A percentile compares a stretch with the other conserved stretches of the same genome.
Conservation (phyloP, 768 basidiomycete genomes). For the Auricularia heimuer region DNA sequence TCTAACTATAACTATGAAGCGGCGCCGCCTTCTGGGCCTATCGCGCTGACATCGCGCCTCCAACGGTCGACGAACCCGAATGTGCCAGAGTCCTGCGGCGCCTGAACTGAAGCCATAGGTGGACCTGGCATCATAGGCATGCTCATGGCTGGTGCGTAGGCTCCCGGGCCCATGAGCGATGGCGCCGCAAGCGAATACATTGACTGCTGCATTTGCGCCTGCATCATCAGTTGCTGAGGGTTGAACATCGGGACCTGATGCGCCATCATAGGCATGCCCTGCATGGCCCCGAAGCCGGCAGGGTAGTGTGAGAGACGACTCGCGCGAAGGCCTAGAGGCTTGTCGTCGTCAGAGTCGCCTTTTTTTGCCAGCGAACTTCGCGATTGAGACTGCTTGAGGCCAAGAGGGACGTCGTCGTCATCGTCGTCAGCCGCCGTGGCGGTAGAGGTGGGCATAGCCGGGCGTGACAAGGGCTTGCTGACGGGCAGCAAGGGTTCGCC, state of each 20-base stretch:
- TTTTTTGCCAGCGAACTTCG: neutral
- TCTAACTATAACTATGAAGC: neutral
- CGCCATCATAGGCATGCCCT: neutral
- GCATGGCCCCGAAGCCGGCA: neutral
- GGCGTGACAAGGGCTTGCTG: slow-evolving; percentile 14
- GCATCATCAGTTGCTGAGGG: neutral
- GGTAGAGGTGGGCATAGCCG: neutral
- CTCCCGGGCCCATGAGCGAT: neutral
- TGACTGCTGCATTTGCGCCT: slow-evolving; percentile 1
- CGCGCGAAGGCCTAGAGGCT: neutral
- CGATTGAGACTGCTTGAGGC: slow-evolving; percentile 8
- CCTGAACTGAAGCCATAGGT: neutral
- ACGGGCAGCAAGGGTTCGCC: slow-evolving; percentile 32
- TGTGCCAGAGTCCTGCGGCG: neutral
- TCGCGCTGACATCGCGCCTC: neutral
- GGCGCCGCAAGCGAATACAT: neutral
- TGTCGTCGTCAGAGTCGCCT: neutral
- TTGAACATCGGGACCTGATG: neutral
- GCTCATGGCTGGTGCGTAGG: neutral
- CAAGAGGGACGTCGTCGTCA: slow-evolving; percentile 14
- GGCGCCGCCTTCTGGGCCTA: neutral
- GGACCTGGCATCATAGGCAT: neutral
- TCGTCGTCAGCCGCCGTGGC: slow-evolving; percentile 17
- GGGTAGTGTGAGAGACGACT: neutral
- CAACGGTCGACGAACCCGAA: neutral